Evolutionary conservation across 23 red algal species (phyloP).

Genomic region (Gracilaria domingensis): DNA sequence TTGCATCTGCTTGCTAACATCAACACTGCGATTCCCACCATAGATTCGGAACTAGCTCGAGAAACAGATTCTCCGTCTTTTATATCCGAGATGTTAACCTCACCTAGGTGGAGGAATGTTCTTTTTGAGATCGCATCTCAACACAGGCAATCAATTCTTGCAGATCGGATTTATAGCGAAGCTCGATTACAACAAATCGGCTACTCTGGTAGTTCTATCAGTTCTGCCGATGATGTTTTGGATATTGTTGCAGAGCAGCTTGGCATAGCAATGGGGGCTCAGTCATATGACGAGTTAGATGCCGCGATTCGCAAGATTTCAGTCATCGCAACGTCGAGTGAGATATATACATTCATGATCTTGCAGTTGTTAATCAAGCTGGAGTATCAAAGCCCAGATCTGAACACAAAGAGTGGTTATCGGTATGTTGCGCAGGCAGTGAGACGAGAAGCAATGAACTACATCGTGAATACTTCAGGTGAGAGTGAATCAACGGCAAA

Average conservation of each 20-base stretch:
- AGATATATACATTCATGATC: neutral
- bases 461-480: neutral
- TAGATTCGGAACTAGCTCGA: slow-evolving; percentile 27
- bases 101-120: slow-evolving; percentile 5
- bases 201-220: neutral
- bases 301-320: neutral
- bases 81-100: neutral
- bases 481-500: neutral
- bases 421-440: slow-evolving; percentile 1
- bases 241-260: neutral
- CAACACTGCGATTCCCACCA: slow-evolving; percentile 22
- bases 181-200: slow-evolving; percentile 6
- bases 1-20: slow-evolving; percentile 13
- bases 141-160: neutral
- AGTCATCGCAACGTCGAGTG: neutral
- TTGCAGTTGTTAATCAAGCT: neutral
- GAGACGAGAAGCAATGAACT: slow-evolving; percentile 3
- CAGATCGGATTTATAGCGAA: slow-evolving; percentile 1
- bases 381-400: neutral
- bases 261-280: neutral
- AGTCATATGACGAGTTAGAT: neutral
- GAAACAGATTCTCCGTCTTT: neutral
- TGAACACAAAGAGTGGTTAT: neutral
- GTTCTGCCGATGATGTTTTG: neutral
- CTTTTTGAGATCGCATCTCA: neutral